A percentile compares a stretch with the other conserved stretches of the same genome.
phyloP scores from a whole-genome alignment of 495 filamentous ascomycete genomes.

The Podospora appendiculata region DNA sequence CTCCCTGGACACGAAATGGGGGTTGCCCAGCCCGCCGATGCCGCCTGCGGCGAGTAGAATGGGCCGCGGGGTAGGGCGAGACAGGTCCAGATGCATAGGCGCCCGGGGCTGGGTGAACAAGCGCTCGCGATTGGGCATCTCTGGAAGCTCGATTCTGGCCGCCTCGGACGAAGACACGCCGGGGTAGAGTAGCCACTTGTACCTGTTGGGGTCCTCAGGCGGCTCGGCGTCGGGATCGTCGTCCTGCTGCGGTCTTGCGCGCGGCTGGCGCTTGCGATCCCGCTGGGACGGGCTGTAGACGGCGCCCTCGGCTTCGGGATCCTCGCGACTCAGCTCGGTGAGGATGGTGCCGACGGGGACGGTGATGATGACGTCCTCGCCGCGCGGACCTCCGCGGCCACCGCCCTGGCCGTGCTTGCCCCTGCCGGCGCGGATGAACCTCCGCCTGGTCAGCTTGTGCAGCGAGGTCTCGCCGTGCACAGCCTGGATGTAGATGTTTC shows the following conservation, averaged over 20 bases:
- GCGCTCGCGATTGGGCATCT: constrained; percentile 45
- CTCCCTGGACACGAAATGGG: constrained; percentile 72
- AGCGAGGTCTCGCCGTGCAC: constrained; percentile 82
- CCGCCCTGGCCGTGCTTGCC: constrained; percentile 86
- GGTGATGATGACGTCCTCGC: constrained; percentile 77
- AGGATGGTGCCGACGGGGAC: constrained; percentile 93
- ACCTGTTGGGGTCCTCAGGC: constrained; percentile 33
- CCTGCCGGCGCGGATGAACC: constrained; percentile 65
- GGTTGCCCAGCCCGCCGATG: constrained; percentile 85
- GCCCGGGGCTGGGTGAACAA: constrained; percentile 56
- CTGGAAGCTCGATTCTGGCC: constrained; percentile 51
- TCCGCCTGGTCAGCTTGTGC: constrained; percentile 79
- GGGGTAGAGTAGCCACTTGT: constrained; percentile 83
- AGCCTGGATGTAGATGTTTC: constrained; percentile 90
- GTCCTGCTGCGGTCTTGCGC: constrained; percentile 19
- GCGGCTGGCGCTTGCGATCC: constrained; percentile 23
- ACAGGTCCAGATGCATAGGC: constrained; percentile 77
- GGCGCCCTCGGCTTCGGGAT: constrained; percentile 65
- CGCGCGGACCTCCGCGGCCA: constrained; percentile 66
- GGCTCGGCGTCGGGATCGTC: constrained; percentile 14
- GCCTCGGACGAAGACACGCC: constrained; percentile 60
- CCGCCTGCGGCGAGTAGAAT: constrained; percentile 88
- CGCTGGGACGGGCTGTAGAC: constrained; percentile 2
- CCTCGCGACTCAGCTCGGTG: constrained; percentile 67
- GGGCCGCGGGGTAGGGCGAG: constrained; percentile 68